Evolutionary conservation across 179 eudicot genomes (phyloP).

Genomic region (Vitellaria paradoxa): DNA sequence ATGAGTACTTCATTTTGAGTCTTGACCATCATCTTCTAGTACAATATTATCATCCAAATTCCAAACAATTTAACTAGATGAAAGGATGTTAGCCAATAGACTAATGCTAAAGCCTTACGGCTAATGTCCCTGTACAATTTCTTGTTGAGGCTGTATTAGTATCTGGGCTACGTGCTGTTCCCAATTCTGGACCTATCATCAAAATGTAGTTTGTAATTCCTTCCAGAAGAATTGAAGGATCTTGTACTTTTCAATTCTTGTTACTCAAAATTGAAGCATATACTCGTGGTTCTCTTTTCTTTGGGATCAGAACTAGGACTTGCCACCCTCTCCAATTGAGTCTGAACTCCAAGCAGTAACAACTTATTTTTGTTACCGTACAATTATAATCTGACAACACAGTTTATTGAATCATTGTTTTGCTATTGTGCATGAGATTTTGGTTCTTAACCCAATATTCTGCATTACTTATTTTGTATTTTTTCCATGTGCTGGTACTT

Average conservation of each 20-base stretch:
- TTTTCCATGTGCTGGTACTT: background rate
- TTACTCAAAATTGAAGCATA: slow-evolving; percentile 13
- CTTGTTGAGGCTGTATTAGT: background rate
- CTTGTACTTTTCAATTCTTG: background rate
- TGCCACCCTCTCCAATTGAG: background rate
- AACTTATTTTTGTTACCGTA: background rate
- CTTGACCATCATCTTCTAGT: background rate
- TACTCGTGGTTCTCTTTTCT: background rate
- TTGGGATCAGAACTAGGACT: slow-evolving; percentile 5
- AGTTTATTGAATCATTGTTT: background rate
- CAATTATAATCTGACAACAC: background rate
- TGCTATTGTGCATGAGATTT: background rate
- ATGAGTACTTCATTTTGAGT: background rate
- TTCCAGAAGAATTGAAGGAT: background rate
- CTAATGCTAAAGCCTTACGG: background rate
- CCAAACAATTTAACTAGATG: background rate
- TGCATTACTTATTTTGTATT: background rate
- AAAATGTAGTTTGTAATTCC: background rate
- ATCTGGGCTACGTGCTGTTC: background rate
- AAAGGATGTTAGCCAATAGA: background rate
- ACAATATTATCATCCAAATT: background rate
- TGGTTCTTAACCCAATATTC: background rate
- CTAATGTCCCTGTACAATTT: background rate
- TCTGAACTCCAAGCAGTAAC: background rate
- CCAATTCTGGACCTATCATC: background rate